Evolutionary conservation across 805 yeast genomes (phyloP).

Genomic region (Metschnikowia cubensis): DNA sequence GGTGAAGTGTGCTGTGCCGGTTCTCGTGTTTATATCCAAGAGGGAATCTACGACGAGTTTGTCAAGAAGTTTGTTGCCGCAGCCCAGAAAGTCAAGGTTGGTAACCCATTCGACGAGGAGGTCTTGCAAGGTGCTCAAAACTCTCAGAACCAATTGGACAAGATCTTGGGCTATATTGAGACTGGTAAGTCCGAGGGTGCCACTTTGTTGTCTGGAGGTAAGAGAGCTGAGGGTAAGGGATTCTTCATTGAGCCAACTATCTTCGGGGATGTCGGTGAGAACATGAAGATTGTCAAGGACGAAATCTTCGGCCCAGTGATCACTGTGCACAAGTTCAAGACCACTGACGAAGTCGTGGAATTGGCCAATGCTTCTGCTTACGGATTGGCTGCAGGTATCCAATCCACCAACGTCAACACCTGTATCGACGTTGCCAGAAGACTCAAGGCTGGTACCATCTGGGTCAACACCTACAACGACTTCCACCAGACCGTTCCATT

Average conservation of each 20-base stretch:
- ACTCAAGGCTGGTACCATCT: constrained; percentile 83
- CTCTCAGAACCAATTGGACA: constrained; percentile 71
- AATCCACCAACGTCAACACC: constrained; percentile 69
- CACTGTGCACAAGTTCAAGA: constrained; percentile 72
- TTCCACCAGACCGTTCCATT: constrained; percentile 86
- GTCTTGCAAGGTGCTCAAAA: constrained; percentile 92
- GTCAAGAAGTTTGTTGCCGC: constrained; percentile 57
- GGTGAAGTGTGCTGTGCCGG: constrained; percentile 98
- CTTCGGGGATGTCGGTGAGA: constrained; percentile 73
- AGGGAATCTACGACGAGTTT: constrained; percentile 74
- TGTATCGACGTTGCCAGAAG: constrained; percentile 72
- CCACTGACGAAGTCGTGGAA: constrained; percentile 74
- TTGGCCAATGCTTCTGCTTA: constrained; percentile 77
- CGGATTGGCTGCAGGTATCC: constrained; percentile 91
- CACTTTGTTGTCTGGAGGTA: constrained; percentile 75
- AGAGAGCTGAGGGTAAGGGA: constrained; percentile 47
- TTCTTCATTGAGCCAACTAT: constrained; percentile 77
- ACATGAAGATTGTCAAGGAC: constrained; percentile 74
- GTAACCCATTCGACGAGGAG: constrained; percentile 77
- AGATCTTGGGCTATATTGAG: constrained; percentile 72
- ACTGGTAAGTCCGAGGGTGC: constrained; percentile 85
- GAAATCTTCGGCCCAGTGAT: constrained; percentile 96
- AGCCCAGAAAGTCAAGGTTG: constrained; percentile 55
- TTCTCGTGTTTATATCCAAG: constrained; percentile 87
- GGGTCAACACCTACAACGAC: constrained; percentile 89